These are phyloP conservation scores for Isabelozyma heimii DNA, from an alignment of 805 yeast genomes.

Conservation along the genomic window DNA sequence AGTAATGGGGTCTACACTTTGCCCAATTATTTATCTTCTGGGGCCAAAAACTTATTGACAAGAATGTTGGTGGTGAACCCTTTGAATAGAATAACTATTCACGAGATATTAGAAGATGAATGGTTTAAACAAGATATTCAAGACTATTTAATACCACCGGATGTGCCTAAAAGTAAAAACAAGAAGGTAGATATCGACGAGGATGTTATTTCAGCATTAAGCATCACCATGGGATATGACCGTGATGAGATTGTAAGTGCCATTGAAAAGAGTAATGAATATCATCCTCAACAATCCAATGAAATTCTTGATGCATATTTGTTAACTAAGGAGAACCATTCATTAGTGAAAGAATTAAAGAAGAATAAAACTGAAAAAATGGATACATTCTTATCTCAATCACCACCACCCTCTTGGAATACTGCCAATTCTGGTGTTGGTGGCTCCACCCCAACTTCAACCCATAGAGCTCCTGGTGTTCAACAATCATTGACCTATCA, in stretches of 20 bases:
- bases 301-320: slow-evolving; percentile 87
- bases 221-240: slow-evolving; percentile 86
- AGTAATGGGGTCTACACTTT: slow-evolving; percentile 89
- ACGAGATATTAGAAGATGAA: slow-evolving; percentile 88
- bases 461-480: slow-evolving; percentile 39
- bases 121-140: slow-evolving; percentile 87
- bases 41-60: slow-evolving; percentile 79
- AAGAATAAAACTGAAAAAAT: slow-evolving; percentile 47
- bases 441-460: slow-evolving; percentile 19
- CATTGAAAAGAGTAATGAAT: slow-evolving; percentile 48
- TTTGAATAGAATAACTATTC: slow-evolving; percentile 86
- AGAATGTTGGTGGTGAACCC: slow-evolving; percentile 95
- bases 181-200: slow-evolving; percentile 61
- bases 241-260: slow-evolving; percentile 79
- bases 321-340: slow-evolving; percentile 75
- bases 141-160: slow-evolving; percentile 70
- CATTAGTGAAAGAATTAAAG: slow-evolving; percentile 65
- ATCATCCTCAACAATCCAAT: slow-evolving; percentile 37
- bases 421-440: slow-evolving; percentile 8
- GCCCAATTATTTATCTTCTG: slow-evolving; percentile 81
- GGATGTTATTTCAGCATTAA: slow-evolving; percentile 69
- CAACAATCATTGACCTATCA: slow-evolving; percentile 46
- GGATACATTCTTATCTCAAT: slow-evolving; percentile 57
- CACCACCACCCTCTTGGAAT: slow-evolving; percentile 55
- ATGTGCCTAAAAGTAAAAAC: slow-evolving; percentile 32